Conservation (phyloP, 306 rosid species). For the Lagenaria siceraria region DNA sequence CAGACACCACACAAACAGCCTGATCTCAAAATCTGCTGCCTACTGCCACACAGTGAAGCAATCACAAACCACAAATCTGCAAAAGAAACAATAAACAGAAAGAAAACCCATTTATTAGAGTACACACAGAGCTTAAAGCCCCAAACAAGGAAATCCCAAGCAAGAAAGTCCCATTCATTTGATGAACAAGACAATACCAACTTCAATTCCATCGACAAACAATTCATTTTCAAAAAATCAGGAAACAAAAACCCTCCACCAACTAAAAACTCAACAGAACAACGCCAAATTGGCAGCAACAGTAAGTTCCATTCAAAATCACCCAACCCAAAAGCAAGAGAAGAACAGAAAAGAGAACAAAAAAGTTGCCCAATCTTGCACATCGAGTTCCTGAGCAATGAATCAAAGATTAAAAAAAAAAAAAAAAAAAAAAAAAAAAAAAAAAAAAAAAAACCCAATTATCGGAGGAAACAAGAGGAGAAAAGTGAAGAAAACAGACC, state of each 20-base stretch:
- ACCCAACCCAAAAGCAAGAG: not conserved
- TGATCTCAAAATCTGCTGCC: conserved; percentile 26
- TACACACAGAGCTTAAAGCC: conserved; percentile 1
- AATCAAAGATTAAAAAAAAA: not conserved
- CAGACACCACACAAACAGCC: conserved; percentile 1
- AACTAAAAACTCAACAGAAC: not conserved
- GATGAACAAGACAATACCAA: not conserved
- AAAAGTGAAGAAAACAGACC: not conserved
- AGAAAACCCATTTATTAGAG: conserved; percentile 13
- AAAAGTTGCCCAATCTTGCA: not conserved
- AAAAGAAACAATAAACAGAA: conserved; percentile 9
- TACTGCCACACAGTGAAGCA: conserved; percentile 4
- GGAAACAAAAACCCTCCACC: not conserved
- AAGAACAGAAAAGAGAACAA: not conserved
- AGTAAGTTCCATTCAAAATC: not conserved
- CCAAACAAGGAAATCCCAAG: not conserved
- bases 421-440: not conserved
- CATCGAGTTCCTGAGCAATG: conserved; percentile 1
- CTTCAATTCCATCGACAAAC: not conserved
- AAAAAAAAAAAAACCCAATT: not conserved
- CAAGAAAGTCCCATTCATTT: not conserved
- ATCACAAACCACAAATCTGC: conserved; percentile 38
- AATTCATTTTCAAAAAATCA: not conserved
- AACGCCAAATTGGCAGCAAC: not conserved
- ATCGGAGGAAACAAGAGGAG: not conserved